phyloP scores from a whole-genome alignment of 768 basidiomycete genomes.

The Favolaschia claudopus region DNA sequence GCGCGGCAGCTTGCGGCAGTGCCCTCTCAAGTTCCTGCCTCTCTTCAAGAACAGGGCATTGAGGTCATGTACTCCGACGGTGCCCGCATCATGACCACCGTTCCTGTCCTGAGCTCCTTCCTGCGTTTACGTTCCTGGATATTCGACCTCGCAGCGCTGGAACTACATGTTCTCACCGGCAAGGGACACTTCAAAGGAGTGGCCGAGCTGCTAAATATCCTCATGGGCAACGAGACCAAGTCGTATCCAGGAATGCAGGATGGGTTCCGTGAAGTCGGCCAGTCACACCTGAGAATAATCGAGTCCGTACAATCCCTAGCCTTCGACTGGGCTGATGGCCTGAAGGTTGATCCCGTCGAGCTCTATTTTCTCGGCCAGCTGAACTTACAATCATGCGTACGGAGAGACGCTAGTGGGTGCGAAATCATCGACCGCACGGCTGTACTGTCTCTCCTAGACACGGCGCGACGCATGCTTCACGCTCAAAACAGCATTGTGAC shows the following conservation, averaged over 20 bases:
- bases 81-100: slow-evolving; percentile 70
- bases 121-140: slow-evolving; percentile 85
- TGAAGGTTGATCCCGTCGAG: slow-evolving; percentile 63
- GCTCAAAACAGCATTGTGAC: slow-evolving; percentile 72
- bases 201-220: slow-evolving; percentile 76
- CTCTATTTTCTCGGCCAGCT: slow-evolving; percentile 71
- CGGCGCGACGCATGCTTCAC: slow-evolving; percentile 67
- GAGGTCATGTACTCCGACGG: slow-evolving; percentile 78
- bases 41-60: slow-evolving; percentile 56
- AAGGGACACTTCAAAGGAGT: slow-evolving; percentile 79
- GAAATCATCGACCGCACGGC: slow-evolving; percentile 82
- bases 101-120: slow-evolving; percentile 74
- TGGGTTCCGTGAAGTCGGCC: slow-evolving; percentile 77
- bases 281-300: slow-evolving; percentile 85
- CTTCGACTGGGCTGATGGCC: slow-evolving; percentile 87
- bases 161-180: slow-evolving; percentile 85
- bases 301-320: slow-evolving; percentile 88
- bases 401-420: slow-evolving; percentile 74
- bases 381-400: slow-evolving; percentile 74
- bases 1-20: slow-evolving; percentile 82
- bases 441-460: slow-evolving; percentile 71
- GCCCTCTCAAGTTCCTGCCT: slow-evolving; percentile 67
- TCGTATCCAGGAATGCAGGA: slow-evolving; percentile 46
- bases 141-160: slow-evolving; percentile 85
- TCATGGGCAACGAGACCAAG: slow-evolving; percentile 74